Evolutionary conservation across 768 basidiomycete species (phyloP).

Genomic region (Boletus vermiculosoides): DNA sequence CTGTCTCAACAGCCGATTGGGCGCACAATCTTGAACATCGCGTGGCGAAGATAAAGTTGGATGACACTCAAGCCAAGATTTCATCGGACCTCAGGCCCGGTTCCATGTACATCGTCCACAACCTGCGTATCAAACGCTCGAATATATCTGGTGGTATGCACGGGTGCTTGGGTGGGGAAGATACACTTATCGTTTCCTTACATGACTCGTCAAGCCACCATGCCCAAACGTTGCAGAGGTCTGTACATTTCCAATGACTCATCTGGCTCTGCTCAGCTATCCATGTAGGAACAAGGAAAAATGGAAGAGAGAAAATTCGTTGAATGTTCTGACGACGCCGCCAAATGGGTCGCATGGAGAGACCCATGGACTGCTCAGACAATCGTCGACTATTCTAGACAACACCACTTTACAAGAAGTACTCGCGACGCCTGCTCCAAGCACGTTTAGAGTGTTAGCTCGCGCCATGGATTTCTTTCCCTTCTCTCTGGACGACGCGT

Average conservation of each 20-base stretch:
- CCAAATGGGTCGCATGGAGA: constrained; percentile 1
- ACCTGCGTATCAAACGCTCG: constrained; percentile 44
- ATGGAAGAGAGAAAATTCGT: constrained; percentile 27
- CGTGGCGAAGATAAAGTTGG: constrained; percentile 51
- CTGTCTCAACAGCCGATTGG: constrained; percentile 35
- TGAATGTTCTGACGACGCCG: constrained; percentile 1
- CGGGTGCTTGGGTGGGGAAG: constrained; percentile 31
- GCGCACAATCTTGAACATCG: constrained; percentile 46
- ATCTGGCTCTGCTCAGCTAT: not conserved
- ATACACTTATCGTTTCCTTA: constrained; percentile 21
- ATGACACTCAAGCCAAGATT: constrained; percentile 45
- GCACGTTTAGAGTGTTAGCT: constrained; percentile 44
- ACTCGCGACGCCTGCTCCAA: constrained; percentile 31
- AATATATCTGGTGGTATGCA: constrained; percentile 11
- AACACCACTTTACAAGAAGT: constrained; percentile 41
- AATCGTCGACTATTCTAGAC: not conserved
- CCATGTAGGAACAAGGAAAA: constrained; percentile 35
- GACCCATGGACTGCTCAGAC: not conserved
- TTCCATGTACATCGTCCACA: constrained; percentile 46
- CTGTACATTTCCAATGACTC: not conserved
- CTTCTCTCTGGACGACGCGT: constrained; percentile 44
- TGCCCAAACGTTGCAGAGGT: constrained; percentile 24
- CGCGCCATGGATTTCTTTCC: constrained; percentile 59
- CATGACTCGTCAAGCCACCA: constrained; percentile 18
- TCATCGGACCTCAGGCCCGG: constrained; percentile 41